These are phyloP conservation scores for Colletotrichum karsti DNA, from an alignment of 2,329 filamentous ascomycete species.

Conservation along the genomic window DNA sequence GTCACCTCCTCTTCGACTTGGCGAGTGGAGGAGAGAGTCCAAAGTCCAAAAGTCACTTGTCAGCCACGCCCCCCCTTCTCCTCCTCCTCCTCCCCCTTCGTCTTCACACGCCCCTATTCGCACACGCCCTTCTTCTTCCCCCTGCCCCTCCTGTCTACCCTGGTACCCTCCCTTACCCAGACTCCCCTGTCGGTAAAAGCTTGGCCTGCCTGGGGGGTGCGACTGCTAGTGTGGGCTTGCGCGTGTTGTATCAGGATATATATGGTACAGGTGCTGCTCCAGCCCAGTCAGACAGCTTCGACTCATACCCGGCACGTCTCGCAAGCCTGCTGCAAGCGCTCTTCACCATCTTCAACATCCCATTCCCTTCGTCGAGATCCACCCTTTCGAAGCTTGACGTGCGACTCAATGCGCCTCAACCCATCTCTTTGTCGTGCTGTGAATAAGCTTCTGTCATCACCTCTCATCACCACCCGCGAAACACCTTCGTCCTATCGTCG, in stretches of 20 bases:
- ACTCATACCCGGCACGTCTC: constrained; percentile 37
- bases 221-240: constrained; percentile 25
- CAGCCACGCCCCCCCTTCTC: neutral
- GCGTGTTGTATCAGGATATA: constrained; percentile 35
- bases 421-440: constrained; percentile 6
- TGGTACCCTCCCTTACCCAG: constrained; percentile 12
- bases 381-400: constrained; percentile 24
- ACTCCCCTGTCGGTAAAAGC: constrained; percentile 26
- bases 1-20: constrained; percentile 7
- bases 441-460: constrained; percentile 27
- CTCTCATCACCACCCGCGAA: constrained; percentile 1
- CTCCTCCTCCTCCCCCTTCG: neutral
- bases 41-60: constrained; percentile 19
- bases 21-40: neutral
- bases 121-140: neutral
- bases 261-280: constrained; percentile 32
- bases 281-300: constrained; percentile 19
- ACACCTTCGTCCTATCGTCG: constrained; percentile 4
- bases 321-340: constrained; percentile 34
- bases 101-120: neutral
- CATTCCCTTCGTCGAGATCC: constrained; percentile 4
- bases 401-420: constrained; percentile 26
- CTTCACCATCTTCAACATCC: constrained; percentile 20
- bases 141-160: neutral
- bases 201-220: constrained; percentile 25